Base-by-base conservation (phyloP, 371 early-diverging fungal species). In the Mortierella sp. region DNA sequence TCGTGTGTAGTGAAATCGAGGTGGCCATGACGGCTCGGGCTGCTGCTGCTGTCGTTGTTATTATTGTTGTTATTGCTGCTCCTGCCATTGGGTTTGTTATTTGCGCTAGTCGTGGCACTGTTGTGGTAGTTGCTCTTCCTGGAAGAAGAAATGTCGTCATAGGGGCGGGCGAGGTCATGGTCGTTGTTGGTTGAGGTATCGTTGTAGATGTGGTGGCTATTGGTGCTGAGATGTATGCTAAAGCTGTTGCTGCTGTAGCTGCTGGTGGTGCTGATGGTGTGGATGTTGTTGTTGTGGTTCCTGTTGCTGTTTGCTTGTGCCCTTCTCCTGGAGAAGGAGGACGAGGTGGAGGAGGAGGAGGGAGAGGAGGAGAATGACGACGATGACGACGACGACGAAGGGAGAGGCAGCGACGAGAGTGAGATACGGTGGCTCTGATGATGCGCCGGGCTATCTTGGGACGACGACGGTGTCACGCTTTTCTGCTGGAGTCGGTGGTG, bases 401-500 rank as follows among this genome's bases (percentile, higher is more conserved):
- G 65, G n/a, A 72, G 66, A n/a, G 80, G 55, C 4, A 72, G 58
- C 19, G 76, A 47, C 14, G 70, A 76, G 4, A 66, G 63, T 14
- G 80, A 76, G 4, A 65, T 48, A 43, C 66, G 73, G 22, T 66
- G 68, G 65, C 64, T 68, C 66, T 68, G 70, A 66, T 53, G 68
- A 14, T 39, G 50, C n/a, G 44, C 69, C 10, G 43, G 53, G 34
- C 40, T 48, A 11, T 74, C 66, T 37, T 76, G 76, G 6, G 70
- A 58, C 14, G 43, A 58, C 14, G 43, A 44, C 22, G 26, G 63
- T 37, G 73, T 29, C 71, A 76, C 61, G 63, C 69, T 74, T 66
- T 73, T 81, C 31, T 77, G 70, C 7, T n/a, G n/a, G n/a, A 81
- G 69, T n/a, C 82, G 82, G 43, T 81, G 82, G 53, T 81, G 82